These are phyloP conservation scores for Rhizopogon salebrosus DNA, from an alignment of 768 basidiomycete genomes.

Conservation along the genomic window DNA sequence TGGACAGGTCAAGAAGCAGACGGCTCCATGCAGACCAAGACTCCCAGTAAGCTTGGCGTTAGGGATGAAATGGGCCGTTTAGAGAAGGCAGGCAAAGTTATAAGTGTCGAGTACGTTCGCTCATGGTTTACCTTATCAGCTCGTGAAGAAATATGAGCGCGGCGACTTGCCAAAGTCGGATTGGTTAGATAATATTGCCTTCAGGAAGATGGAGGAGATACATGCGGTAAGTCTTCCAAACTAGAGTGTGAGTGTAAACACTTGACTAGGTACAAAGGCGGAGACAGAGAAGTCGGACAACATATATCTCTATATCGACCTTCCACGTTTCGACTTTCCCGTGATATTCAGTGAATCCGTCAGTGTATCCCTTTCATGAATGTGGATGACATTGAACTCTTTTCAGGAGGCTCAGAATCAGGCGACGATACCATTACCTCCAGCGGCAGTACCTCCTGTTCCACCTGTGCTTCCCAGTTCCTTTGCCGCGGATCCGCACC, in stretches of 20 bases:
- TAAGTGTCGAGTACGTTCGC: slow-evolving; percentile 5
- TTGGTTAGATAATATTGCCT: slow-evolving; percentile 92
- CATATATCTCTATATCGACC: slow-evolving; percentile 92
- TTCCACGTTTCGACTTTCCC: slow-evolving; percentile 96
- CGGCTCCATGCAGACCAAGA: slow-evolving; percentile 72
- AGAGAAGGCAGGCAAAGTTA: slow-evolving; percentile 61
- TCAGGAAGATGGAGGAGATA: slow-evolving; percentile 91
- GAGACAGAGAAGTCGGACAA: slow-evolving; percentile 91
- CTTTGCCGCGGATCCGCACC: slow-evolving; percentile 58
- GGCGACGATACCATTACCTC: slow-evolving; percentile 37
- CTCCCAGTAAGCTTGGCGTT: slow-evolving; percentile 78
- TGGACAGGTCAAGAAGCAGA: slow-evolving; percentile 87
- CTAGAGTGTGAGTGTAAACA: neutral
- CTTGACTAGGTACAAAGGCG: slow-evolving; percentile 41
- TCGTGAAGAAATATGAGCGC: slow-evolving; percentile 93
- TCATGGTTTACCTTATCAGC: slow-evolving; percentile 35
- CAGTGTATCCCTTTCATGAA: slow-evolving; percentile 19
- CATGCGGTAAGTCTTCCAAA: slow-evolving; percentile 61
- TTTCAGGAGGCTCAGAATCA: slow-evolving; percentile 35
- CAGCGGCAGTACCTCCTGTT: slow-evolving; percentile 35
- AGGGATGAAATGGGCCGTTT: slow-evolving; percentile 94
- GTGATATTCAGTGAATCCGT: slow-evolving; percentile 92
- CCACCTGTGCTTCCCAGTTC: slow-evolving; percentile 38
- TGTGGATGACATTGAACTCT: neutral
- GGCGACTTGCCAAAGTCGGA: slow-evolving; percentile 92